A percentile compares a stretch with the other conserved stretches of the same genome.
Conservation (phyloP, 176 grass and related monocot species). For the Hyparrhenia diplandra region DNA sequence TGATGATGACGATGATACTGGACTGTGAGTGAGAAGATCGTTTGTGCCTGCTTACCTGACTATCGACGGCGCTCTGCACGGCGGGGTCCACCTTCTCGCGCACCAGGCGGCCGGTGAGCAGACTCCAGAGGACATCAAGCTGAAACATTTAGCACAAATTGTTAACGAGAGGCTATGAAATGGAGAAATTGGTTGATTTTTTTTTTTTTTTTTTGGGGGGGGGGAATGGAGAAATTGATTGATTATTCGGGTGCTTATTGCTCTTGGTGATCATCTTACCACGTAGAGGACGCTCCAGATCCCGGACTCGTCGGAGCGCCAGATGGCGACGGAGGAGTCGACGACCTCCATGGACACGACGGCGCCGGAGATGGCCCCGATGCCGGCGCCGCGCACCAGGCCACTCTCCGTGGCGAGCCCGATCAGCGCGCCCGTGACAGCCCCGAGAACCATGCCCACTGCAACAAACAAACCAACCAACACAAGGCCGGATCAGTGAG, state of each 20-base stretch:
- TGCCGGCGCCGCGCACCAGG: slow-evolving; percentile 58
- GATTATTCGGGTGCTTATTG: too few relatives aligned
- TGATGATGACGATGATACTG: not conserved
- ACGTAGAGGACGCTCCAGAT: slow-evolving; percentile 77
- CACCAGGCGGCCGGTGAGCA: slow-evolving; percentile 71
- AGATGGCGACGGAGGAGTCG: slow-evolving; percentile 57
- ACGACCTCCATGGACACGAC: slow-evolving; percentile 88
- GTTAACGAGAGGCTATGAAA: not conserved
- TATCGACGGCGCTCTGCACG: slow-evolving; percentile 79
- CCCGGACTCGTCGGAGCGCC: slow-evolving; percentile 51
- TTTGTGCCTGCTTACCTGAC: slow-evolving; percentile 43
- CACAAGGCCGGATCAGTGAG: not conserved
- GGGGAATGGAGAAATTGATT: not conserved
- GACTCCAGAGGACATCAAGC: slow-evolving; percentile 73
- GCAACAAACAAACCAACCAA: not conserved
- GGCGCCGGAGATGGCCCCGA: slow-evolving; percentile 71
- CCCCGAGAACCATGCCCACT: slow-evolving; percentile 56
- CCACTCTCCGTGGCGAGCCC: slow-evolving; percentile 85
- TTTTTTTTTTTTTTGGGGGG: too few relatives aligned
- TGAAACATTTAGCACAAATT: slow-evolving; percentile 1
- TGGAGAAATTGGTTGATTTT: not conserved
- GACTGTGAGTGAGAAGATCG: not conserved
- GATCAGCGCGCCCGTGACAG: slow-evolving; percentile 72
- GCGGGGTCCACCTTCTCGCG: slow-evolving; percentile 88
- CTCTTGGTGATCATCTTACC: not conserved